Evolutionary conservation across 345 rosid genomes (phyloP), one percentile per base, ranked within the genome.

Genomic region (Raphanus sativus): DNA sequence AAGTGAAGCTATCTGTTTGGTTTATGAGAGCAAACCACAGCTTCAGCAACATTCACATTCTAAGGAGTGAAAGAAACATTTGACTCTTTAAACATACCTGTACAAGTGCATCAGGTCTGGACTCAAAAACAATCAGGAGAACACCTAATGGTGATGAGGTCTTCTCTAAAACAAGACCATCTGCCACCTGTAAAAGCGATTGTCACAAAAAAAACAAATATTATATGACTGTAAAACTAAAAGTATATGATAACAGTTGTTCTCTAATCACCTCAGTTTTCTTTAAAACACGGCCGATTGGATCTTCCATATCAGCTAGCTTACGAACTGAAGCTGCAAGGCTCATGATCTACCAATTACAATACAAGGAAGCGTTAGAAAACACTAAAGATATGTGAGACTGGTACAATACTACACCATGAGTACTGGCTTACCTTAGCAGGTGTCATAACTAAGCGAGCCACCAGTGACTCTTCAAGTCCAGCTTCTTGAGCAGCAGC

Each of bases 81-180:
- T 30, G 34, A 24, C 58, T 30, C 52, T 76, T 38, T 26, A 2
- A 62, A 68, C 61, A 32, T 84, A 95, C 99, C 96, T 95, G 99
- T 48, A 96, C 96, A 40, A 96, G 86, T 42, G 99, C 98, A 65
- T 96, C 98, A 74, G 98, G 99, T 63, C 97, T 93, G 70, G 98
- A 88, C 83, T 93, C 99, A 74, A 96, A 95, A 79, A 96, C 89
- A 82, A 96, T 90, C 81, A 96, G 82, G 78, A 96, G 96, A 75
- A 93, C 99, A 8, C 98, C 99, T 83, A 96, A 83, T 67, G 99
- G 96, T 75, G 90, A 89, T 69, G 99, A 89, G 59, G 97, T 96
- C 88, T 93, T 93, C 87, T 96, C 99, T 58, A 96, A 73, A 70
- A 91, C 42, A 34, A 96, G 98, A 74, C 98, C 96, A 84, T 93